These are phyloP conservation scores for Pezicula radicicola DNA, from an alignment of 2,329 filamentous ascomycete species.

Conservation along the genomic window DNA sequence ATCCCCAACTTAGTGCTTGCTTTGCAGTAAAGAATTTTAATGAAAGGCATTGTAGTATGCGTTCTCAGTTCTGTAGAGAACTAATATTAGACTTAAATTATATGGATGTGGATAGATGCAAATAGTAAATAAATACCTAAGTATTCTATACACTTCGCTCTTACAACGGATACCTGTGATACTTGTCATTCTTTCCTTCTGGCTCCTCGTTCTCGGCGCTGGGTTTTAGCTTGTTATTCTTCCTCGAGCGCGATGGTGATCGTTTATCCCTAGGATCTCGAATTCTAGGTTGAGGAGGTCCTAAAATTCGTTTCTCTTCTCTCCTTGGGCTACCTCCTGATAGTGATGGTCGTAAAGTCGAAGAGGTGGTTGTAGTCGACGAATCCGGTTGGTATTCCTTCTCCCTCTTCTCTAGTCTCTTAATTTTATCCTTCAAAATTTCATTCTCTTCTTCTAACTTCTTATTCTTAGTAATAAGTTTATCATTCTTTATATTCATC, in stretches of 20 bases:
- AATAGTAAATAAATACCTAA: too few species aligned
- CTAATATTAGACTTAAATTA: too few species aligned
- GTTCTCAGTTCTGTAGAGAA: too few species aligned
- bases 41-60: too few species aligned
- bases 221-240: too few species aligned
- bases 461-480: constrained; percentile 4
- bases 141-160: too few species aligned
- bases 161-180: too few species aligned
- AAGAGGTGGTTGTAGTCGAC: not conserved
- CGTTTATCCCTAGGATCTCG: not conserved
- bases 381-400: not conserved
- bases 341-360: not conserved
- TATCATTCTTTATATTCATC: constrained; percentile 6
- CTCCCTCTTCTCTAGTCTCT: constrained; percentile 6
- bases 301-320: not conserved
- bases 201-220: too few species aligned
- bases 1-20: too few species aligned
- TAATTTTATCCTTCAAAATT: constrained; percentile 4
- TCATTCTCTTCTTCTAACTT: constrained; percentile 8
- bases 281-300: not conserved
- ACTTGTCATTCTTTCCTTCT: too few species aligned
- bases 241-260: not conserved
- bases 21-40: too few species aligned
- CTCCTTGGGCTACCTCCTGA: not conserved
- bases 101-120: too few species aligned